phyloP scores from a whole-genome alignment of 2,329 filamentous ascomycete genomes.

The Cladophialophora carrionii region DNA sequence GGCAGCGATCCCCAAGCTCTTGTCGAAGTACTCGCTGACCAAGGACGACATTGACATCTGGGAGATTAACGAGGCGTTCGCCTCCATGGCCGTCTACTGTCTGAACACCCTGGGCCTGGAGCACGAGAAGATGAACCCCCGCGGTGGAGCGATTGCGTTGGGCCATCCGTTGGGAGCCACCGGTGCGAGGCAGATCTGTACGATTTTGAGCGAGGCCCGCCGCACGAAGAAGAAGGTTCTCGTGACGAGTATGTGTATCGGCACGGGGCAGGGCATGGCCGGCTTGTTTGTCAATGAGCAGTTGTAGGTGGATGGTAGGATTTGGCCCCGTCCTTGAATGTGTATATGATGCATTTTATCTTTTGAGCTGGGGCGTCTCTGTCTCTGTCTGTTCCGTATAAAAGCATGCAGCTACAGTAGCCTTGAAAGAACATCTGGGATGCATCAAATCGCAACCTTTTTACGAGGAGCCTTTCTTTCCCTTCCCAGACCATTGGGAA shows the following conservation, averaged over 20 bases:
- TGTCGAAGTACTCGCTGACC: constrained; percentile 74
- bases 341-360: background rate
- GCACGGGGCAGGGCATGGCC: constrained; percentile 69
- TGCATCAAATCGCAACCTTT: background rate
- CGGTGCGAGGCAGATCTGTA: constrained; percentile 86
- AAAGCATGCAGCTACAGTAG: background rate
- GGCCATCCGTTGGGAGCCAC: constrained; percentile 91
- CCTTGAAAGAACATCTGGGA: background rate
- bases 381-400: background rate
- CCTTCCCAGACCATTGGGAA: too few species aligned
- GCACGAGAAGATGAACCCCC: constrained; percentile 80
- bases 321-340: background rate
- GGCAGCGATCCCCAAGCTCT: constrained; percentile 75
- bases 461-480: background rate
- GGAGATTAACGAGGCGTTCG: constrained; percentile 97
- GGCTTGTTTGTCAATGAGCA: constrained; percentile 69
- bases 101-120: constrained; percentile 67
- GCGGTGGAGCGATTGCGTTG: constrained; percentile 88
- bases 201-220: constrained; percentile 81
- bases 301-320: constrained; percentile 27
- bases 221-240: constrained; percentile 87
- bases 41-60: constrained; percentile 84
- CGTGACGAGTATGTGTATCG: constrained; percentile 86
- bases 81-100: constrained; percentile 97
- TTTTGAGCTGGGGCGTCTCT: background rate